Conservation (phyloP, 2,329 filamentous ascomycete species). For the Ascochyta koolunga region DNA sequence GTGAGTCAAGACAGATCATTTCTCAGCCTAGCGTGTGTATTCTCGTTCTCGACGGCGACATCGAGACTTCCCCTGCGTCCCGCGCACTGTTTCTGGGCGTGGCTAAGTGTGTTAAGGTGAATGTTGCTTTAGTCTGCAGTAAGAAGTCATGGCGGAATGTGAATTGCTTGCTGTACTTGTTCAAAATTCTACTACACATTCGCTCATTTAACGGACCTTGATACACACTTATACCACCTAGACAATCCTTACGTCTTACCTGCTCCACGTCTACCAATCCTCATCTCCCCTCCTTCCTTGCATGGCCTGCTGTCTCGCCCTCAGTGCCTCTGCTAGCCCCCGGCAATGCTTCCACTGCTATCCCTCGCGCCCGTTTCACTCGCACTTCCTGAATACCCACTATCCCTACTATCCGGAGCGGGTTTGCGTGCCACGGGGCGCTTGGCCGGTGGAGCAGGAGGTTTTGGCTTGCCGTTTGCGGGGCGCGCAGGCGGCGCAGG, state of each 20-base stretch:
- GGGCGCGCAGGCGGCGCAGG: conserved; percentile 61
- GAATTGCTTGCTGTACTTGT: neutral
- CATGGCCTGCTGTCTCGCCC: conserved; percentile 58
- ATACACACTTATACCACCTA: neutral
- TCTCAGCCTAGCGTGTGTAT: too few relatives aligned
- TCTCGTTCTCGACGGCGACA: too few relatives aligned
- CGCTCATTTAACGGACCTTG: neutral
- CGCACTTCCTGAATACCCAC: conserved; percentile 53
- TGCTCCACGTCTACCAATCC: conserved; percentile 35
- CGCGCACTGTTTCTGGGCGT: neutral
- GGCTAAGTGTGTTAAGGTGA: neutral
- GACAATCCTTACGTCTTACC: too few relatives aligned
- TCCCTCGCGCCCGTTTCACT: conserved; percentile 48
- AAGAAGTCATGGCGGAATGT: too few relatives aligned
- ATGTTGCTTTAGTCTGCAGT: too few relatives aligned
- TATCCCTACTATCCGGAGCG: conserved; percentile 71
- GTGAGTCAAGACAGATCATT: too few relatives aligned
- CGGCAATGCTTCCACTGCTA: conserved; percentile 53
- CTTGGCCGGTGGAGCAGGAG: conserved; percentile 80
- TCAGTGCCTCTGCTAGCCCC: conserved; percentile 58
- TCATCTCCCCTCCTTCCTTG: conserved; percentile 48
- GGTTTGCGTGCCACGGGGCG: conserved; percentile 78
- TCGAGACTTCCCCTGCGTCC: too few relatives aligned
- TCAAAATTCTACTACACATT: conserved; percentile 1
- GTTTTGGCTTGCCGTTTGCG: conserved; percentile 71